phyloP scores from a whole-genome alignment of 1,284 basidiomycete species.

The Megacollybia platyphylla region DNA sequence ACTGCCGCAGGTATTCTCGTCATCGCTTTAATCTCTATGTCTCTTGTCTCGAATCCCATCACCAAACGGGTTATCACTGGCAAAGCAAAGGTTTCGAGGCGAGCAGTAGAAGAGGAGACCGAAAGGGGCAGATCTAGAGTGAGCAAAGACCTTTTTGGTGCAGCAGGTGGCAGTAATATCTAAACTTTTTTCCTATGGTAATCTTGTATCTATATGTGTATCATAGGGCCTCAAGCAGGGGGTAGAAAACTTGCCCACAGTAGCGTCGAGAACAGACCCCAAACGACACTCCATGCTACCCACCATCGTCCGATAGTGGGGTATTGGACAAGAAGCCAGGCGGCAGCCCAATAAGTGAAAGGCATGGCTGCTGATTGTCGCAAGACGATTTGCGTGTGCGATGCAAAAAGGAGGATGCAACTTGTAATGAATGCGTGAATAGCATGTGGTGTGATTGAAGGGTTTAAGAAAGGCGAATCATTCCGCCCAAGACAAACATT shows the following conservation, averaged over 20 bases:
- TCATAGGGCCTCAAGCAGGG: conserved; percentile 15
- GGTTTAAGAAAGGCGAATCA: conserved; percentile 18
- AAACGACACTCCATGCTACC: conserved; percentile 65
- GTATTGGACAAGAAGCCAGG: conserved; percentile 42
- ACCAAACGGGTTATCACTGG: conserved; percentile 9
- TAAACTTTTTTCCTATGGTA: not conserved
- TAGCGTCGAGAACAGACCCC: conserved; percentile 63
- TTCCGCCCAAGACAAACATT: conserved; percentile 2
- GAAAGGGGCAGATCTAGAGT: conserved; percentile 39
- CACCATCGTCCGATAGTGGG: conserved; percentile 38
- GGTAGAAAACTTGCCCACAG: conserved; percentile 85
- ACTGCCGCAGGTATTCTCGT: conserved; percentile 38
- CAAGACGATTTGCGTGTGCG: conserved; percentile 87
- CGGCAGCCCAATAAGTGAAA: conserved; percentile 75
- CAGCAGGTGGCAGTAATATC: not conserved
- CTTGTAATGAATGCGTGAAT: conserved; percentile 54
- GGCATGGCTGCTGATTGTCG: conserved; percentile 75
- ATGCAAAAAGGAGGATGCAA: conserved; percentile 59
- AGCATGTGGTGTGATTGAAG: conserved; percentile 45
- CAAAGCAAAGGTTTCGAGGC: conserved; percentile 11
- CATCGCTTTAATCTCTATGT: conserved; percentile 30
- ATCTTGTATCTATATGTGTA: not conserved
- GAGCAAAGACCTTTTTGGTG: conserved; percentile 36
- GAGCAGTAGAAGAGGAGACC: conserved; percentile 16
- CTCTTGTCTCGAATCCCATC: conserved; percentile 37